These are phyloP conservation scores for Candida odintsovae DNA, from an alignment of 805 yeast genomes.

Conservation along the genomic window DNA sequence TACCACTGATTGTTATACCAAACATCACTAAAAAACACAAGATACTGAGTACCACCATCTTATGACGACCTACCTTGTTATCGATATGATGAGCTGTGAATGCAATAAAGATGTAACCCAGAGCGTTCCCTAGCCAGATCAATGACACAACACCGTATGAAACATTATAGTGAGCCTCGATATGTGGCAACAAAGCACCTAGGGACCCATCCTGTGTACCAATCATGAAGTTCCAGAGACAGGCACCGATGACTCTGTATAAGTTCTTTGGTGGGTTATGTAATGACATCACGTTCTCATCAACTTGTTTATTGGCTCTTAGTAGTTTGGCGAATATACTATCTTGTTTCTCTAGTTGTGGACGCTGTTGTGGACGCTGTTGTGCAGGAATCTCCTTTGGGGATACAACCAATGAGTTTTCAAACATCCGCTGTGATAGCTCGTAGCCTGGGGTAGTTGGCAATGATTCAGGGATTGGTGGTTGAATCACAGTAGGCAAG, in stretches of 20 bases:
- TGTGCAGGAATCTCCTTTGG: background rate
- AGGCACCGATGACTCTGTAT: constrained; percentile 36
- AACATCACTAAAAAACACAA: constrained; percentile 34
- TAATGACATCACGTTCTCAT: constrained; percentile 29
- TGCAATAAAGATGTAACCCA: constrained; percentile 48
- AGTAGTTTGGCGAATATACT: background rate
- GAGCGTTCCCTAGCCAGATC: constrained; percentile 52
- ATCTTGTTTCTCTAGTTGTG: background rate
- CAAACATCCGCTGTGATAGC: constrained; percentile 5
- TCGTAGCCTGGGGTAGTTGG: constrained; percentile 38
- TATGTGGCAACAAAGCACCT: constrained; percentile 50
- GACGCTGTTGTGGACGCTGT: background rate
- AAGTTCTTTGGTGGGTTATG: constrained; percentile 37
- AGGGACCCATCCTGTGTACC: constrained; percentile 54
- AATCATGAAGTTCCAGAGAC: constrained; percentile 33
- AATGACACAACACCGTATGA: constrained; percentile 49
- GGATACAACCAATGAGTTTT: background rate
- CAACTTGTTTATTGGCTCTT: background rate
- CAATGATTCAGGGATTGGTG: constrained; percentile 35
- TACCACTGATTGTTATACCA: constrained; percentile 41
- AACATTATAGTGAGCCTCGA: constrained; percentile 42
- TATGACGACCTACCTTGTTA: constrained; percentile 32
- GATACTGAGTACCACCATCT: constrained; percentile 35
- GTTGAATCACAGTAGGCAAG: constrained; percentile 19
- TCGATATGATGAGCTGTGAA: constrained; percentile 39